Conservation (phyloP, 352 stramenopile genomes). For the Globisporangium takayamanum region DNA sequence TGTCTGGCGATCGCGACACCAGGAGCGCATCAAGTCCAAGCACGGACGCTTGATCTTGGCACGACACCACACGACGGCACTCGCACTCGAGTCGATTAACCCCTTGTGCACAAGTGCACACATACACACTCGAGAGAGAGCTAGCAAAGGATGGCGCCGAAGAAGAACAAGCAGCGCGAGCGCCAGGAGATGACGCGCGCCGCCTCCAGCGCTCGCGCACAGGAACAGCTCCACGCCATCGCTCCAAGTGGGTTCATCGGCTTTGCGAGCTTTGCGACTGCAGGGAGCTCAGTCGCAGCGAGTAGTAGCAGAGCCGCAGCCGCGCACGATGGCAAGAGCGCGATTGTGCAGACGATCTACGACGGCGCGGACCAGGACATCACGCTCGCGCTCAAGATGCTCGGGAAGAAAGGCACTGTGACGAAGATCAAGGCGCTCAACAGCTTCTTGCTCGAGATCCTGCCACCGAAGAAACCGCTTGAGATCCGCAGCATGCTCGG, state of each 20-base stretch:
- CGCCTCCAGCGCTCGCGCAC: slow-evolving; percentile 72
- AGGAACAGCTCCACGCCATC: slow-evolving; percentile 33
- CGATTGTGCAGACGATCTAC: slow-evolving; percentile 53
- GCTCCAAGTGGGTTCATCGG: slow-evolving; percentile 48
- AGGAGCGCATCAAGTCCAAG: neutral
- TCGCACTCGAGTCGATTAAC: neutral
- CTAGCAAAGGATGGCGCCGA: slow-evolving; percentile 27
- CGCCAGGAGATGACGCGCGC: slow-evolving; percentile 78
- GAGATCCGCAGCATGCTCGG: slow-evolving; percentile 69
- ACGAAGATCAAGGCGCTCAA: slow-evolving; percentile 80
- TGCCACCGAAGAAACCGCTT: slow-evolving; percentile 47
- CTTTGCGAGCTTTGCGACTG: slow-evolving; percentile 59
- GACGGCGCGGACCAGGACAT: slow-evolving; percentile 75
- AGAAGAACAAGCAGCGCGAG: slow-evolving; percentile 87
- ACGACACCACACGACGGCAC: neutral
- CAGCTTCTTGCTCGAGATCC: slow-evolving; percentile 46
- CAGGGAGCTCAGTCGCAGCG: slow-evolving; percentile 1
- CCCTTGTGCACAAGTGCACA: too few relatives aligned
- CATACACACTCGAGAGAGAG: neutral
- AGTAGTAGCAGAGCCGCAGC: slow-evolving; percentile 4
- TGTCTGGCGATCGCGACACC: neutral
- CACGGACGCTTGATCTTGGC: neutral
- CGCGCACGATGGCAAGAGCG: slow-evolving; percentile 3
- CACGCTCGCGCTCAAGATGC: slow-evolving; percentile 74
- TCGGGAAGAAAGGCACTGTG: slow-evolving; percentile 75